Percentiles rank a stretch among this genome's conserved stretches.
Evolutionary conservation across 2,329 filamentous ascomycete species (phyloP).

Genomic region (Paecilomyces formosus): DNA sequence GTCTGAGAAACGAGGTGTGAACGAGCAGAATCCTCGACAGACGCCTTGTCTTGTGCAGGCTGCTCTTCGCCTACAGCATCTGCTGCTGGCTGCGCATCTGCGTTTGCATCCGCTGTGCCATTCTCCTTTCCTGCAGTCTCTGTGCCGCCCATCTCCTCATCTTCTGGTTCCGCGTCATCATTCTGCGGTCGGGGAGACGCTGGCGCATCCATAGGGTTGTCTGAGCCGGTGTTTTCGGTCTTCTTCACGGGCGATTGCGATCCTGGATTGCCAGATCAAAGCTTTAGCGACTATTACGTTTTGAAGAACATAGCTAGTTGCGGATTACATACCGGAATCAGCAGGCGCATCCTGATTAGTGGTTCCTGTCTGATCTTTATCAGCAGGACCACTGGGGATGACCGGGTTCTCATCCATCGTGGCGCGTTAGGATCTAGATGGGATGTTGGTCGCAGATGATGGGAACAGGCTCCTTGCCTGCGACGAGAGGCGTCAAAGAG

Average conservation of each 20-base stretch:
- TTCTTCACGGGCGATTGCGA: conserved; percentile 25
- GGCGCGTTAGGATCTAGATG: conserved; percentile 16
- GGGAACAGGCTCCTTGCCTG: conserved; percentile 22
- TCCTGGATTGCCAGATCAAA: conserved; percentile 19
- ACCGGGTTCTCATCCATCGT: conserved; percentile 31
- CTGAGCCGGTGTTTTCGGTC: conserved; percentile 35
- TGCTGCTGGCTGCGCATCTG: conserved; percentile 38
- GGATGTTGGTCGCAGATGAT: conserved; percentile 21
- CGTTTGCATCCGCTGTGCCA: conserved; percentile 34
- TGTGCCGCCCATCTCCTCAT: conserved; percentile 74
- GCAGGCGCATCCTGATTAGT: conserved; percentile 21
- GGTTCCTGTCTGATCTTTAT: conserved; percentile 18
- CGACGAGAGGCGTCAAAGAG: conserved; percentile 10
- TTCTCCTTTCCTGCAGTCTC: conserved; percentile 41
- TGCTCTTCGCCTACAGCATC: conserved; percentile 47
- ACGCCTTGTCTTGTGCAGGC: conserved; percentile 66
- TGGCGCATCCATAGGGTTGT: conserved; percentile 64
- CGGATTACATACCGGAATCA: conserved; percentile 3
- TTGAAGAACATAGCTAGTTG: neutral
- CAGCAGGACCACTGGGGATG: conserved; percentile 17
- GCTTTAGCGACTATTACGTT: neutral
- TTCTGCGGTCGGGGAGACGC: conserved; percentile 57
- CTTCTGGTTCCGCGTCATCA: conserved; percentile 51
- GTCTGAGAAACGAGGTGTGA: conserved; percentile 90
- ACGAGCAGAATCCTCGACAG: conserved; percentile 76